Evolutionary conservation across 331 rosid species (phyloP).

Genomic region (Spiraea crenata): DNA sequence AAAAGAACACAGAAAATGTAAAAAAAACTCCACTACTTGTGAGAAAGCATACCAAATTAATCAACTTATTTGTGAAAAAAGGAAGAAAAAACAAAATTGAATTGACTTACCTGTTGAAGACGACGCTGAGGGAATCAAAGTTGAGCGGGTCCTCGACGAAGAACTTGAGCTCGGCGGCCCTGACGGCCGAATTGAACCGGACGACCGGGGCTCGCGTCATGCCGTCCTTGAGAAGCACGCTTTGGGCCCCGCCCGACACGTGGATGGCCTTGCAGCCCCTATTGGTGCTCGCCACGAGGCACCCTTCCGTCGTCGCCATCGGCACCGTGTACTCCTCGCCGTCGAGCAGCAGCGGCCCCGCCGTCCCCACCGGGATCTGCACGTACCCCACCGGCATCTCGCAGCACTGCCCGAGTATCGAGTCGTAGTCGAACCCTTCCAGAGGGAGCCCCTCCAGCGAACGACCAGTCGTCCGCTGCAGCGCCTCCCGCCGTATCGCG

Average conservation of each 20-base stretch:
- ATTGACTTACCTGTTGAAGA: conserved; percentile 48
- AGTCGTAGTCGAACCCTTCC: conserved; percentile 61
- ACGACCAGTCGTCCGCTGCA: conserved; percentile 41
- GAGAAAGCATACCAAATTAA: neutral
- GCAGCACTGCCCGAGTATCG: conserved; percentile 72
- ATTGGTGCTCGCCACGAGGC: conserved; percentile 66
- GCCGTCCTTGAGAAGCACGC: conserved; percentile 50
- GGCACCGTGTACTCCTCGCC: conserved; percentile 59
- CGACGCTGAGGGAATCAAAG: conserved; percentile 46
- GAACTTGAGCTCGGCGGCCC: conserved; percentile 57
- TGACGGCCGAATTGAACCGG: conserved; percentile 42
- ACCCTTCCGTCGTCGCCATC: conserved; percentile 79
- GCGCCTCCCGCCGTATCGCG: conserved; percentile 40
- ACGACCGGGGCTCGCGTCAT: conserved; percentile 77
- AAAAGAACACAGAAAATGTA: neutral
- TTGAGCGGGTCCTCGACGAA: conserved; percentile 57
- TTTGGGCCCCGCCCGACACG: conserved; percentile 57
- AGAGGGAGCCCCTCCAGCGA: conserved; percentile 48
- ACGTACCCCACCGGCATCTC: conserved; percentile 74
- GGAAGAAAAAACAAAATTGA: neutral
- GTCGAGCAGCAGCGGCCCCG: conserved; percentile 60
- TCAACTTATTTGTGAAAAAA: neutral
- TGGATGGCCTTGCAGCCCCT: conserved; percentile 70
- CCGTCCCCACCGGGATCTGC: conserved; percentile 72
- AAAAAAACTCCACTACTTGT: neutral